Evolutionary conservation across 495 filamentous ascomycete genomes (phyloP), one percentile per base, ranked within the genome.

Genomic region (Neurospora sp.): DNA sequence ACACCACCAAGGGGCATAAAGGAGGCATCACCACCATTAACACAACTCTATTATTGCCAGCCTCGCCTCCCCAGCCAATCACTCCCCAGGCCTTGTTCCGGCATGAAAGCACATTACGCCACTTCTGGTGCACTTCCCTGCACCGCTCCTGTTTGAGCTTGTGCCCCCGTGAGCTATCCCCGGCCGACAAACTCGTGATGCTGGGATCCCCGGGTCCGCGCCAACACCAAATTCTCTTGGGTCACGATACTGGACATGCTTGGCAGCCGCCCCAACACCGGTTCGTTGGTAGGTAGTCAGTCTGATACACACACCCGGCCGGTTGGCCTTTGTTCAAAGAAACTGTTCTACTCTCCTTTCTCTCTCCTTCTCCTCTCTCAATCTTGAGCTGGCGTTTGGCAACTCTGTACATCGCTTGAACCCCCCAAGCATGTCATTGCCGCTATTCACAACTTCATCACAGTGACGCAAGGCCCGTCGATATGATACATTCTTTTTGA

Each of bases 141-240:
- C 73, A 73, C 68, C 70, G 73, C 75, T 68, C 75, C 44, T 81
- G 82, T 84, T 77, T 77, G 78, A 82, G 77, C 76, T 73, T 70
- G 75, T 78, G 78, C 76, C 75, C 77, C 78, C 74, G 68, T 73
- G 9, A n/a, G 42, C 70, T 72, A 18, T 44, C 20, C 73, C 72
- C 75, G 35, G 48, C 59, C 72, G 59, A 40, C 59, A 68, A 31
- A 74, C 71, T 76, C 71, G 72, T 40, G 72, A 69, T 27, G 44
- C 68, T 69, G 71, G 69, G 68, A 59, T 45, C 74, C 75, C 45
- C 20, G 45, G 45, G 45, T 22, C 20, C 9, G 9, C 42, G 42
- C 0, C 5, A 48, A 22, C 45, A 48, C 45, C 45, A 48, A 0
- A 12, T 45, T 45, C 8, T 45, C 42, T 45, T 44, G n/a, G 44